These are phyloP conservation scores for Insectozyma bohioensis DNA, from an alignment of 1,139 yeast genomes.

Conservation along the genomic window DNA sequence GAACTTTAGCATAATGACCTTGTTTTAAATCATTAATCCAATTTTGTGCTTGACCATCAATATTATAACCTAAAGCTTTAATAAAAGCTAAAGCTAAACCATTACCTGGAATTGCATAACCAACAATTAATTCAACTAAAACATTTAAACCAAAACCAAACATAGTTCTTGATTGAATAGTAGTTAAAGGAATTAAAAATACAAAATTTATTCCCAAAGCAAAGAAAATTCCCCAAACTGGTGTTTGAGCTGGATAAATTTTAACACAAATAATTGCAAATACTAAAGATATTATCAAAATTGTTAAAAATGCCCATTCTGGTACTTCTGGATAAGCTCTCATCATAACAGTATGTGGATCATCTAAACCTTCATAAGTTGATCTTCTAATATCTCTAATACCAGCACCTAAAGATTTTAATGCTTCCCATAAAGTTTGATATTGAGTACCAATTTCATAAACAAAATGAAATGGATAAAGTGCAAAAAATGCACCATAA, in stretches of 20 bases:
- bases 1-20: constrained; percentile 62
- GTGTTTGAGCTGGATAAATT: constrained; percentile 48
- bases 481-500: constrained; percentile 56
- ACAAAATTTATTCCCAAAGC: constrained; percentile 53
- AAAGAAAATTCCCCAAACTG: constrained; percentile 59
- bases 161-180: constrained; percentile 51
- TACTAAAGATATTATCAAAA: constrained; percentile 47
- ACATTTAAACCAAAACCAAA: constrained; percentile 53
- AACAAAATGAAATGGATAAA: constrained; percentile 55
- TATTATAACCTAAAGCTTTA: constrained; percentile 58
- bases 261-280: constrained; percentile 50
- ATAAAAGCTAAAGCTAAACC: constrained; percentile 57
- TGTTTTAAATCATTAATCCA: constrained; percentile 53
- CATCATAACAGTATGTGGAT: constrained; percentile 60
- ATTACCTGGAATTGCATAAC: constrained; percentile 63
- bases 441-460: constrained; percentile 33
- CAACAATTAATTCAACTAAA: constrained; percentile 57
- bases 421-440: constrained; percentile 17
- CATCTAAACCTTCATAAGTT: constrained; percentile 27
- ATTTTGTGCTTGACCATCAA: constrained; percentile 57
- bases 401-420: constrained; percentile 7
- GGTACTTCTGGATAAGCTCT: constrained; percentile 58
- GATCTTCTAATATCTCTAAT: constrained; percentile 13
- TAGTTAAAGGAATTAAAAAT: constrained; percentile 54
- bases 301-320: constrained; percentile 53